Conservation (phyloP, 192 early-diverging fungal species). For the Coemansia sp. region DNA sequence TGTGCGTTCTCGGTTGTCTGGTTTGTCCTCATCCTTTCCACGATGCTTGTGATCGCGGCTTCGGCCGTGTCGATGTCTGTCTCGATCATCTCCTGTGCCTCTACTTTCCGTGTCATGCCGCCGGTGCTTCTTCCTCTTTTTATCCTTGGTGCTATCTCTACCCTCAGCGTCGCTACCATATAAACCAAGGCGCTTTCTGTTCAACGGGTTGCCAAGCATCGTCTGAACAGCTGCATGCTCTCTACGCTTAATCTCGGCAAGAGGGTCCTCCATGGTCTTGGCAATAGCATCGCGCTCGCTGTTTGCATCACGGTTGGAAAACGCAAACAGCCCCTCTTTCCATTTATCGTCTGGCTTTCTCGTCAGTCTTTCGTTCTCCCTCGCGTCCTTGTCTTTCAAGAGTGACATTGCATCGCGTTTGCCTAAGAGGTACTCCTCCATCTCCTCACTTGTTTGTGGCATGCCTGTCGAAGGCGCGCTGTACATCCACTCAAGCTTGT, state of each 20-base stretch:
- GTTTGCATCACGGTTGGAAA: constrained; percentile 71
- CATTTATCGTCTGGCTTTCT: constrained; percentile 23
- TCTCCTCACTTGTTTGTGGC: constrained; percentile 66
- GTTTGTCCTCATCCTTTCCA: neutral
- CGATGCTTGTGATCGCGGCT: neutral
- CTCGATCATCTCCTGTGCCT: neutral
- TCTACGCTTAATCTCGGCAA: constrained; percentile 81
- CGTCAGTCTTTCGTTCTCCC: neutral
- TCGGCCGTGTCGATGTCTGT: neutral
- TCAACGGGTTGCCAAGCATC: constrained; percentile 70
- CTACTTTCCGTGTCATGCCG: constrained; percentile 17
- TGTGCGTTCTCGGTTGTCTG: neutral
- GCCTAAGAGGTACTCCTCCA: constrained; percentile 90
- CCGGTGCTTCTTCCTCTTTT: constrained; percentile 17
- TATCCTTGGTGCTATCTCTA: constrained; percentile 45
- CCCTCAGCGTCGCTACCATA: constrained; percentile 30
- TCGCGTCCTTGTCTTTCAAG: constrained; percentile 40
- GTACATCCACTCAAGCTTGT: constrained; percentile 97
- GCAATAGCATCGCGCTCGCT: constrained; percentile 72
- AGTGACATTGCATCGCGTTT: constrained; percentile 77
- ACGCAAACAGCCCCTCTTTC: constrained; percentile 48
- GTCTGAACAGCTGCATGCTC: constrained; percentile 80
- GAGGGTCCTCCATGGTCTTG: constrained; percentile 90
- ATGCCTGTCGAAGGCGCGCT: constrained; percentile 53
- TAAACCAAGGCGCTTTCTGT: neutral